phyloP scores from a whole-genome alignment of 352 stramenopile species.

The Globisporangium cylindrosporum region DNA sequence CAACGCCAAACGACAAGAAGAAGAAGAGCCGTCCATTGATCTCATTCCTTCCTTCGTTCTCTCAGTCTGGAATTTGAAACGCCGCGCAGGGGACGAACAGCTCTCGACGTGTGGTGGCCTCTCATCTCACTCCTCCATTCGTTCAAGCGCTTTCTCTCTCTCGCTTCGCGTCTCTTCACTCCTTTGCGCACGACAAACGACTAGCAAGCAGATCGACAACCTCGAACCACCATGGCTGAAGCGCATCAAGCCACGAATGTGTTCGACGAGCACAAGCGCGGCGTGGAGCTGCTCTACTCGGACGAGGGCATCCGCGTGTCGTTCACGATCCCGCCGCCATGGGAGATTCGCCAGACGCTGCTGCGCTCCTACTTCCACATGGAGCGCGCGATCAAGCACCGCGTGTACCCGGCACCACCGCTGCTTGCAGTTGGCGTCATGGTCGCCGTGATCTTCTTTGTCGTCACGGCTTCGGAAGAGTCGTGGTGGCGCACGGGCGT shows the following conservation, averaged over 20 bases:
- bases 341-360: conserved; percentile 58
- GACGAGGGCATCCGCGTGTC: conserved; percentile 81
- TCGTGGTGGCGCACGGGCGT: conserved; percentile 83
- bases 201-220: background rate
- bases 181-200: background rate
- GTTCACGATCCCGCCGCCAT: conserved; percentile 81
- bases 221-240: conserved; percentile 65
- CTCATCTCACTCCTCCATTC: background rate
- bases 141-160: background rate
- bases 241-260: conserved; percentile 81
- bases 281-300: conserved; percentile 83
- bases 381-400: conserved; percentile 58
- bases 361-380: conserved; percentile 72
- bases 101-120: no score
- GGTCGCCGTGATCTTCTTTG: conserved; percentile 56
- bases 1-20: background rate
- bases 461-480: conserved; percentile 57
- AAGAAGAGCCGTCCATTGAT: background rate
- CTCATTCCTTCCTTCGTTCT: background rate
- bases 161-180: background rate
- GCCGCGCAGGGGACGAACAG: background rate
- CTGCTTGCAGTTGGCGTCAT: conserved; percentile 57
- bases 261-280: conserved; percentile 85
- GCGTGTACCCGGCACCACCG: conserved; percentile 78
- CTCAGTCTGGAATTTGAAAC: conserved; percentile 20